These are phyloP conservation scores for Breviolum minutum DNA, from an alignment of 73 alveolate genomes.

Conservation along the genomic window DNA sequence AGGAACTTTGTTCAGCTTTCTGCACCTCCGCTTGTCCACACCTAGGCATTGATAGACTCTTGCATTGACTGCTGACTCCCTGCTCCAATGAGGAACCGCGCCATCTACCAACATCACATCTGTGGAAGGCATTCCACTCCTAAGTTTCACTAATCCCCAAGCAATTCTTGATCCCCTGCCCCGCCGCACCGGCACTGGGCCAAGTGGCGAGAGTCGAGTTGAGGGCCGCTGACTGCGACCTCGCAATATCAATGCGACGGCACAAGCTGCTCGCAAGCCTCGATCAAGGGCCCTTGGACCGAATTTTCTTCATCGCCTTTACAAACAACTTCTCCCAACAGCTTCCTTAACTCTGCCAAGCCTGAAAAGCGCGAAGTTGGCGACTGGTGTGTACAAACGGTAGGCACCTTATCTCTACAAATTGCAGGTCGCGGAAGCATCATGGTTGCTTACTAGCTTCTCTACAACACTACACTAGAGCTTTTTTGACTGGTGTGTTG, in stretches of 20 bases:
- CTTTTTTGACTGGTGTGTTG: no score
- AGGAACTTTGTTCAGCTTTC: conserved; percentile 46
- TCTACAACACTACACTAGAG: no score
- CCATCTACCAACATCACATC: conserved; percentile 26
- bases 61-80: neutral
- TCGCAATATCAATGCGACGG: no score
- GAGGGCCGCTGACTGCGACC: no score
- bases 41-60: neutral
- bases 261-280: neutral
- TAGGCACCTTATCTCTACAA: neutral
- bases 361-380: conserved; percentile 18
- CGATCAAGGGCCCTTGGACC: neutral
- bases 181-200: neutral
- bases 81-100: neutral
- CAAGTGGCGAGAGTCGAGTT: neutral
- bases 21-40: conserved; percentile 57
- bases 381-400: neutral
- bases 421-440: no score
- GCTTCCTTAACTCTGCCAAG: neutral
- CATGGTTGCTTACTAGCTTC: no score
- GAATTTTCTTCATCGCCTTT: no score
- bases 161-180: neutral
- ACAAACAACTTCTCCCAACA: neutral
- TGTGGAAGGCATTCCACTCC: conserved; percentile 1
- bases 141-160: neutral